Base-by-base conservation (phyloP, 1,284 basidiomycete genomes). In the Trametes polyzona region DNA sequence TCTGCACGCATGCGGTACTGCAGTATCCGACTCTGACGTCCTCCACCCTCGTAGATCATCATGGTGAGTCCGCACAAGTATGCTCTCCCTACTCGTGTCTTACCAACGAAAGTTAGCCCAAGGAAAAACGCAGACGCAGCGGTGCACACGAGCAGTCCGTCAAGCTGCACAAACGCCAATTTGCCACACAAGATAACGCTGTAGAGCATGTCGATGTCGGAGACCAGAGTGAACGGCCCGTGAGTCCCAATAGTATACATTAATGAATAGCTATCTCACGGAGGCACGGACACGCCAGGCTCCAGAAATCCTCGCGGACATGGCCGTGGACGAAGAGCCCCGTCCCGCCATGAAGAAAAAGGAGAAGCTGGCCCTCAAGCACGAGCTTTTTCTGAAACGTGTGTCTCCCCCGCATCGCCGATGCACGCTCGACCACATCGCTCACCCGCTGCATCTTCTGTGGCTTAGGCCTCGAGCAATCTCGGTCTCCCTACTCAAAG, bases 331-430 rank as follows among this genome's bases (percentile, higher is more conserved):
- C 8, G 68, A 69, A 26, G 72, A 72, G 39, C 32, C 55, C 26
- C 66, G 64, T 5, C 55, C 62, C 23, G 55, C 59, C 9, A 60
- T 79, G 47, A 86, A 78, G 51, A 93, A 93, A 74, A 91, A 87
- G 66, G 86, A 83, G 57, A 92, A 88, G 68, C 82, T 82, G 47
- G 76, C 83, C 32, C 60, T 83, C 53, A 91, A 87, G 70, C 83
- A 84, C 52, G 83, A 90, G 61, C 78, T 83, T 6, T 86, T 93
- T 60, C 67, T 91, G 33, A 77, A 86, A 73, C 82, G 90, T 90
- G 50, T 37, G 75, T 68, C 26, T 33, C 35, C 36, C 46, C 44
- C 9, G 47, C 57, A 32, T 4, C 21, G 21, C 27, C 23, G 26
- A 42, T 36, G 4, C 36, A 10, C 29, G 16, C 19, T 41, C 42